Evolutionary conservation across 768 basidiomycete genomes (phyloP).

Genomic region (Suillus cothurnatus): DNA sequence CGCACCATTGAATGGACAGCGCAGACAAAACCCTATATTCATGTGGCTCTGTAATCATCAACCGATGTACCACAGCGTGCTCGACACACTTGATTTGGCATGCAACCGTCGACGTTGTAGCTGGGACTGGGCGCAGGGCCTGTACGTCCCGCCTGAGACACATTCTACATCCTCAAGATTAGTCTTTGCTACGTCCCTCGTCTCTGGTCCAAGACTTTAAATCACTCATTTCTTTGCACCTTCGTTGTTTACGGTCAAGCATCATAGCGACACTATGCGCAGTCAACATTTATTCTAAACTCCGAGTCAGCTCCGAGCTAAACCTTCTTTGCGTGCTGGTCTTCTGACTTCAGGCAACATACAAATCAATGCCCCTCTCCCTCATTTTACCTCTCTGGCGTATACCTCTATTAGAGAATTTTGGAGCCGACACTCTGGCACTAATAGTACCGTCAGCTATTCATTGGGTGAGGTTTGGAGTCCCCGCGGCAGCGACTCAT

Average conservation of each 20-base stretch:
- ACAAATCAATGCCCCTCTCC: conserved; percentile 33
- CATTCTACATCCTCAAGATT: conserved; percentile 40
- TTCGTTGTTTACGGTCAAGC: conserved; percentile 30
- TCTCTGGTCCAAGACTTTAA: conserved; percentile 35
- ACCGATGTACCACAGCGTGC: neutral
- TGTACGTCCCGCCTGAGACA: conserved; percentile 36
- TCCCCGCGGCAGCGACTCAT: too few relatives aligned
- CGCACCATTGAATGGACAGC: conserved; percentile 21
- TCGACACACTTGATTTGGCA: conserved; percentile 51
- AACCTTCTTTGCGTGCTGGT: conserved; percentile 26
- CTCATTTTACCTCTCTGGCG: conserved; percentile 34
- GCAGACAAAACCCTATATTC: conserved; percentile 16
- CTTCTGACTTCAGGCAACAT: conserved; percentile 28
- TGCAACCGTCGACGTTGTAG: conserved; percentile 57
- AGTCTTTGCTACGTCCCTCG: conserved; percentile 38
- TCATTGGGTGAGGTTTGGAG: conserved; percentile 18
- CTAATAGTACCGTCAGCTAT: conserved; percentile 33
- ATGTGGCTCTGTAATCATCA: conserved; percentile 9
- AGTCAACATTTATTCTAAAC: conserved; percentile 44
- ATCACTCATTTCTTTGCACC: conserved; percentile 35
- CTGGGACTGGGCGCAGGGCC: conserved; percentile 56
- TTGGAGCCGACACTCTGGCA: conserved; percentile 42
- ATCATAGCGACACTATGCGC: conserved; percentile 46
- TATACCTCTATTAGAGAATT: conserved; percentile 38
- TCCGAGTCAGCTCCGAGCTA: conserved; percentile 32